A percentile compares a stretch with the other conserved stretches of the same genome.
phyloP scores from a whole-genome alignment of 306 rosid genomes.

The Prunus kanzakura region DNA sequence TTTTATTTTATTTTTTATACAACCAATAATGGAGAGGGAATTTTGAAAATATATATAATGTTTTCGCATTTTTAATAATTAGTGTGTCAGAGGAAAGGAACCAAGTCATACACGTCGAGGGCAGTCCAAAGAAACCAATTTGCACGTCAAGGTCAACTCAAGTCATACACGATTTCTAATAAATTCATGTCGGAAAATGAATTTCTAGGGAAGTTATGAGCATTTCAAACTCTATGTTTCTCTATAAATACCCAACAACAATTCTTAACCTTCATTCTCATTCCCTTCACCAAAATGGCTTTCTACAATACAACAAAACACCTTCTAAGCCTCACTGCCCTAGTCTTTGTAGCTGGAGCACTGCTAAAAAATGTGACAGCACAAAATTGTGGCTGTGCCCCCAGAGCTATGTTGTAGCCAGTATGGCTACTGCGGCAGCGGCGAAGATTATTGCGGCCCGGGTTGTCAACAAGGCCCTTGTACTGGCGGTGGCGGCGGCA shows the following conservation, averaged over 20 bases:
- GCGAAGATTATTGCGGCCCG: constrained; percentile 7
- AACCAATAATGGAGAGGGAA: no score
- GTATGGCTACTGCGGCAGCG: constrained; percentile 23
- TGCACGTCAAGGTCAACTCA: no score
- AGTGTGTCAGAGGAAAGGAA: no score
- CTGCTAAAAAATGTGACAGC: neutral
- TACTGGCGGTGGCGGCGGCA: neutral
- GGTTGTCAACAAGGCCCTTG: constrained; percentile 34
- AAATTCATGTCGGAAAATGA: no score
- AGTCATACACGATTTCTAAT: no score
- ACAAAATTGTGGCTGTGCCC: constrained; percentile 21
- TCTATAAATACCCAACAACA: neutral
- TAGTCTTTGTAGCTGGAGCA: neutral
- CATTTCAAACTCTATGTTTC: neutral
- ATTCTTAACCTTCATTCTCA: neutral
- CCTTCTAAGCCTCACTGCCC: neutral
- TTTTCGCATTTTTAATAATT: no score
- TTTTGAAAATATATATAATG: no score
- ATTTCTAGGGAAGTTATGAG: neutral
- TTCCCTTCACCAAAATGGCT: neutral
- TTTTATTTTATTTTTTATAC: no score
- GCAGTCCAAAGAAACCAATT: no score
- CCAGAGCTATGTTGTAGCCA: constrained; percentile 23
- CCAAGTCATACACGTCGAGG: no score
- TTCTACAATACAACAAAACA: neutral